These are phyloP conservation scores for Strigomonas culicis DNA, from an alignment of 208 protist species.

Conservation along the genomic window DNA sequence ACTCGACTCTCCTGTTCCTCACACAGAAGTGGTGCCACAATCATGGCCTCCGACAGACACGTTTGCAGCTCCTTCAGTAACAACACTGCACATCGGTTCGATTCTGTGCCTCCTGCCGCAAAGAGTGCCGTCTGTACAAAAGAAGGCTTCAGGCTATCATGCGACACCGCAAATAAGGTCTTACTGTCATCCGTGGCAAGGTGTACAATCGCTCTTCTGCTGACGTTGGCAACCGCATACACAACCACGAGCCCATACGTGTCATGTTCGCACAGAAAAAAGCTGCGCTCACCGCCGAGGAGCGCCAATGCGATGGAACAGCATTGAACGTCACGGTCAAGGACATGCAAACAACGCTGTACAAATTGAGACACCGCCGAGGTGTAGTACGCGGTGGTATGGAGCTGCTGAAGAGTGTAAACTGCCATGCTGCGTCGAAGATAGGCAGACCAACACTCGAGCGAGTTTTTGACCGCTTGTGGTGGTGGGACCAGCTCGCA, in stretches of 20 bases:
- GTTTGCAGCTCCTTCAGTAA: slow-evolving; percentile 52
- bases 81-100: slow-evolving; percentile 44
- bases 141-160: slow-evolving; percentile 61
- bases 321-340: slow-evolving; percentile 62
- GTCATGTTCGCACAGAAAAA: slow-evolving; percentile 74
- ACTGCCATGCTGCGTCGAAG: slow-evolving; percentile 69
- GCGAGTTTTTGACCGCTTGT: slow-evolving; percentile 39
- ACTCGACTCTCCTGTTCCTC: slow-evolving; percentile 45
- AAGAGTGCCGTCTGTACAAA: slow-evolving; percentile 81
- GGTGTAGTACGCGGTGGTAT: slow-evolving; percentile 60
- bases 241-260: slow-evolving; percentile 82
- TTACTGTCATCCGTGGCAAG: slow-evolving; percentile 69
- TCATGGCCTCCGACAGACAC: slow-evolving; percentile 57
- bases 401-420: slow-evolving; percentile 75
- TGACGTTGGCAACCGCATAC: slow-evolving; percentile 59
- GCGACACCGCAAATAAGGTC: slow-evolving; percentile 60
- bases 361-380: slow-evolving; percentile 63
- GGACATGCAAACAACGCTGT: slow-evolving; percentile 48
- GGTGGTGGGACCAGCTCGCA: slow-evolving; percentile 78
- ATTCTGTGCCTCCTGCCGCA: slow-evolving; percentile 33
- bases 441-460: slow-evolving; percentile 41
- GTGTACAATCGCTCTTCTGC: slow-evolving; percentile 63
- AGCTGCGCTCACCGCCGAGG: slow-evolving; percentile 82
- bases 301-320: slow-evolving; percentile 73
- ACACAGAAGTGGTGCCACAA: slow-evolving; percentile 57